Conservation (phyloP, 1,139 yeast species). For the Cylindricascospora bacillispora region DNA sequence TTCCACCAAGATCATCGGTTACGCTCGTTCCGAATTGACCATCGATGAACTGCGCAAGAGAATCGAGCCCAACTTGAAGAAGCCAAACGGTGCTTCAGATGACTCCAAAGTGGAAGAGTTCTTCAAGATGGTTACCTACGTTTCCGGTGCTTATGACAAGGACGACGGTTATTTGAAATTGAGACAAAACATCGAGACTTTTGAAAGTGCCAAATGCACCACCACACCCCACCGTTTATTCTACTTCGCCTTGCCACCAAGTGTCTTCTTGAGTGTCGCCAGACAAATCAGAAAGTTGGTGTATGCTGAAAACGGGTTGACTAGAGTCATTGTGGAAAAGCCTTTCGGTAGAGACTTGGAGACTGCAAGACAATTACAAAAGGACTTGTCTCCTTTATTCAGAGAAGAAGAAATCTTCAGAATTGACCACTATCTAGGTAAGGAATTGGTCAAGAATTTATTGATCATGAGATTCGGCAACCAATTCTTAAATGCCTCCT, state of each 20-base stretch:
- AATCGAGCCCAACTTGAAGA: conserved; percentile 54
- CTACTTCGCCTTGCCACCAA: conserved; percentile 91
- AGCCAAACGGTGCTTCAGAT: conserved; percentile 36
- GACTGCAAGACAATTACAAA: conserved; percentile 65
- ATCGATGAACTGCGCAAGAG: conserved; percentile 56
- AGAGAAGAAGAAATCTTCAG: conserved; percentile 84
- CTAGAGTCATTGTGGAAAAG: conserved; percentile 85
- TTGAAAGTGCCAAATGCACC: conserved; percentile 39
- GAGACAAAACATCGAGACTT: conserved; percentile 39
- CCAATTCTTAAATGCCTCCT: conserved; percentile 67
- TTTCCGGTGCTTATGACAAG: conserved; percentile 68
- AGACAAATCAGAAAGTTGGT: conserved; percentile 54
- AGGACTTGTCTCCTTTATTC: conserved; percentile 70
- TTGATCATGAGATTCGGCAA: conserved; percentile 84
- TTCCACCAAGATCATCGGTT: conserved; percentile 69
- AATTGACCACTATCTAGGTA: conserved; percentile 94
- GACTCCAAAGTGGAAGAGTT: conserved; percentile 46
- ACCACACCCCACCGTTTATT: conserved; percentile 59
- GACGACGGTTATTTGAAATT: conserved; percentile 59
- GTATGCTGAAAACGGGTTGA: conserved; percentile 55
- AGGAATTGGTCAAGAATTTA: conserved; percentile 94
- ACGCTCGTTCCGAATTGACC: conserved; percentile 71
- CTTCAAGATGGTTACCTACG: conserved; percentile 50
- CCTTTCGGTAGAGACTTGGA: conserved; percentile 93
- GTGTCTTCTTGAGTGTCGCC: conserved; percentile 75